A percentile compares a stretch with the other conserved stretches of the same genome.
Evolutionary conservation across 1,284 basidiomycete genomes (phyloP).

Genomic region (Ceratobasidium theobromae): DNA sequence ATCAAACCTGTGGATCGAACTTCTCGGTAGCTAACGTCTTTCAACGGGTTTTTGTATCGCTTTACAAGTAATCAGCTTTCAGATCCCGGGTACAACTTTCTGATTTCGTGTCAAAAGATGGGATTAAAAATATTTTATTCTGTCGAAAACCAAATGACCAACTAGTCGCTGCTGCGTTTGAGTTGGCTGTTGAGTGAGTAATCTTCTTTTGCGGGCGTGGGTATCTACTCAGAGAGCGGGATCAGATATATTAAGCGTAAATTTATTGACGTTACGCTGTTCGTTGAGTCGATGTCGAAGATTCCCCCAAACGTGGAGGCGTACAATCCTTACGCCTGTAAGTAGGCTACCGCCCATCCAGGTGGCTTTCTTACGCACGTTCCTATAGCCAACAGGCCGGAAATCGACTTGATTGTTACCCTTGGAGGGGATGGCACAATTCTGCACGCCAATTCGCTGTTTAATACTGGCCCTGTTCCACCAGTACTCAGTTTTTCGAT

Average conservation of each 20-base stretch:
- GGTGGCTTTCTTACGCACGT: slow-evolving; percentile 28
- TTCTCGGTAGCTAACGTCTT: neutral
- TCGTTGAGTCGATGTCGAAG: slow-evolving; percentile 65
- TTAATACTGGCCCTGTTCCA: slow-evolving; percentile 85
- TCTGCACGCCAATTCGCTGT: slow-evolving; percentile 89
- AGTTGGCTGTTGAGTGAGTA: slow-evolving; percentile 45
- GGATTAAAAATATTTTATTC: slow-evolving; percentile 45
- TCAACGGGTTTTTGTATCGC: too few species aligned
- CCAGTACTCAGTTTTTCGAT: slow-evolving; percentile 95
- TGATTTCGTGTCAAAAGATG: slow-evolving; percentile 18
- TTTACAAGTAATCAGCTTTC: neutral
- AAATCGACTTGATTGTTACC: slow-evolving; percentile 82
- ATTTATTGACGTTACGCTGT: slow-evolving; percentile 73
- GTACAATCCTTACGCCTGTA: slow-evolving; percentile 57
- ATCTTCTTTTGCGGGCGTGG: neutral
- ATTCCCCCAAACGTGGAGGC: slow-evolving; percentile 64
- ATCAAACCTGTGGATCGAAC: neutral
- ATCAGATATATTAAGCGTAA: slow-evolving; percentile 52
- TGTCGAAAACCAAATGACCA: slow-evolving; percentile 51
- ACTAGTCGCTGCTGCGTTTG: slow-evolving; percentile 46
- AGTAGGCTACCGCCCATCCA: slow-evolving; percentile 19
- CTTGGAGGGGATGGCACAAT: slow-evolving; percentile 96
- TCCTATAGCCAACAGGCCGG: slow-evolving; percentile 49
- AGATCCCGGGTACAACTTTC: slow-evolving; percentile 7
- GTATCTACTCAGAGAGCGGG: neutral